Evolutionary conservation across 768 basidiomycete genomes (phyloP).

Genomic region (Podaxis sp.): DNA sequence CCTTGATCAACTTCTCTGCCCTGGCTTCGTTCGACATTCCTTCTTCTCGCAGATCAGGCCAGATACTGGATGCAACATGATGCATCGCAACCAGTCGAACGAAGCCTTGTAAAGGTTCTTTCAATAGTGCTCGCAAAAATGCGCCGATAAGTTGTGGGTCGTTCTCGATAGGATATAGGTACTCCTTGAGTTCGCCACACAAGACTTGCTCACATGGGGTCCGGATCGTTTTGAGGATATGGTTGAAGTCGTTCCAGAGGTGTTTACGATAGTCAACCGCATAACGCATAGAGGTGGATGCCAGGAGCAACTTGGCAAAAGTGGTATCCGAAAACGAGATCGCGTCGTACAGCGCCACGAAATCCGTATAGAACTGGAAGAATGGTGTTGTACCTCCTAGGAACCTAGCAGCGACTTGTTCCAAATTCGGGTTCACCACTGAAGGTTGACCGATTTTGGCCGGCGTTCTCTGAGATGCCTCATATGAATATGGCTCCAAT

Average conservation of each 20-base stretch:
- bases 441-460: conserved; percentile 3
- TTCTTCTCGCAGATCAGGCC: conserved; percentile 56
- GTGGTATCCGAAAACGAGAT: conserved; percentile 82
- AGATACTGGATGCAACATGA: conserved; percentile 74
- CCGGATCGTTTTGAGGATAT: conserved; percentile 61
- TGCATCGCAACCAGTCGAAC: conserved; percentile 70
- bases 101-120: conserved; percentile 52
- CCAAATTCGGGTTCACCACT: conserved; percentile 37
- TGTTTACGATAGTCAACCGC: conserved; percentile 80
- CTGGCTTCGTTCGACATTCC: conserved; percentile 30
- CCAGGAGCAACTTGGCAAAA: conserved; percentile 75
- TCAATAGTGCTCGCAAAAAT: conserved; percentile 59
- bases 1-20: conserved; percentile 48
- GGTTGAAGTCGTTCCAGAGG: conserved; percentile 79
- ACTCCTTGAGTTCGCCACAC: conserved; percentile 54
- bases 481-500: conserved; percentile 52
- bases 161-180: conserved; percentile 70
- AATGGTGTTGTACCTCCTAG: conserved; percentile 76
- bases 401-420: conserved; percentile 53
- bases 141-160: conserved; percentile 60
- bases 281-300: conserved; percentile 76
- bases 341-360: conserved; percentile 86
- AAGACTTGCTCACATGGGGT: conserved; percentile 52
- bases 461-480: conserved; percentile 16
- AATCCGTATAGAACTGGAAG: conserved; percentile 92